Evolutionary conservation across 1,139 yeast species (phyloP).

Genomic region (Geotrichum citri-aurantii): DNA sequence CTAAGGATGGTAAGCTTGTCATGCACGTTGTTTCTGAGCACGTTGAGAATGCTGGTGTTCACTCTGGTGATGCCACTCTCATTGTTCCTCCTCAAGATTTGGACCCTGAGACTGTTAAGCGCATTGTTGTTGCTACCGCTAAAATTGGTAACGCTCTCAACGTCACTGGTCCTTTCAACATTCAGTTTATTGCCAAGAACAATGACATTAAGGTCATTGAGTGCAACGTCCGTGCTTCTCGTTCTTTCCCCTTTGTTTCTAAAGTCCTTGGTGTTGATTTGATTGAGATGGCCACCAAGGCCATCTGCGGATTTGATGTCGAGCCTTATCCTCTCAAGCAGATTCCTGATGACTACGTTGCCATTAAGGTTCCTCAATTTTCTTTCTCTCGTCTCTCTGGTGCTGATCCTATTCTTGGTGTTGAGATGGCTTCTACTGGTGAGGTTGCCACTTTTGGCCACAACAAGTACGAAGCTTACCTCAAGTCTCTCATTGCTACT

Average conservation of each 20-base stretch:
- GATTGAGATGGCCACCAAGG: constrained; percentile 97
- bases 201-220: constrained; percentile 81
- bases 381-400: constrained; percentile 97
- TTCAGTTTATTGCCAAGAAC: constrained; percentile 78
- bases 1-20: constrained; percentile 75
- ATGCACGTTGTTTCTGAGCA: constrained; percentile 97
- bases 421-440: constrained; percentile 99
- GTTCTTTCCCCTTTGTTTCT: constrained; percentile 98
- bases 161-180: constrained; percentile 96
- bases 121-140: constrained; percentile 93
- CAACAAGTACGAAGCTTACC: constrained; percentile 93
- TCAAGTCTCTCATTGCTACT: constrained; percentile 89
- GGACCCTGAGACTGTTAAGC: constrained; percentile 81
- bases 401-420: constrained; percentile 97
- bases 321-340: constrained; percentile 85
- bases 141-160: constrained; percentile 96
- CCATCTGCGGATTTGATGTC: constrained; percentile 83
- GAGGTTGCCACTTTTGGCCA: constrained; percentile 97
- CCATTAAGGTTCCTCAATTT: constrained; percentile 96
- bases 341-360: constrained; percentile 90
- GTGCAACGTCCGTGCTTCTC: constrained; percentile 96
- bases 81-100: constrained; percentile 94
- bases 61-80: constrained; percentile 97
- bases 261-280: constrained; percentile 96
- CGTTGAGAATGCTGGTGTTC: constrained; percentile 98